Conservation (phyloP, 1,139 yeast species). For the Citeromyces siamensis region DNA sequence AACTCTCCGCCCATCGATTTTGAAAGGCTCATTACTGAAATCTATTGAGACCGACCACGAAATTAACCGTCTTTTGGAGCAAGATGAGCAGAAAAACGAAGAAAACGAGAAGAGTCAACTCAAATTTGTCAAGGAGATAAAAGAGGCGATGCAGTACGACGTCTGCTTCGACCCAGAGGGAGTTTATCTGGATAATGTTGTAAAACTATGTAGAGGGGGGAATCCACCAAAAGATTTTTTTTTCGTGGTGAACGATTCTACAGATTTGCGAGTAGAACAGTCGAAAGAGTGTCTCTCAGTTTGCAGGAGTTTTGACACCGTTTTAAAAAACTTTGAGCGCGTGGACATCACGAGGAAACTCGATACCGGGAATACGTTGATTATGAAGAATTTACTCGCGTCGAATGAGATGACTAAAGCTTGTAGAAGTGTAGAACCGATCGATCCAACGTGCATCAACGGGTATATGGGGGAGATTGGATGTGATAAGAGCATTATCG, state of each 20-base stretch:
- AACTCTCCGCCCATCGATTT: background rate
- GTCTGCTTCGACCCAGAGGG: background rate
- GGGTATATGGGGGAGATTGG: background rate
- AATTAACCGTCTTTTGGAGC: background rate
- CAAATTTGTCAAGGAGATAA: background rate
- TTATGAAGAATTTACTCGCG: background rate
- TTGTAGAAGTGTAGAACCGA: background rate
- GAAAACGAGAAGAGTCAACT: background rate
- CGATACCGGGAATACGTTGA: background rate
- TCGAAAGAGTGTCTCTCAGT: background rate
- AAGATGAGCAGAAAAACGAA: background rate
- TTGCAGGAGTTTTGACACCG: background rate
- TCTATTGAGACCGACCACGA: background rate
- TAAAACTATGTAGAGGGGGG: background rate
- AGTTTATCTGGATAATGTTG: background rate
- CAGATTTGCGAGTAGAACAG: background rate
- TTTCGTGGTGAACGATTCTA: background rate
- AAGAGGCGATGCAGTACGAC: background rate
- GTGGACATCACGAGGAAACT: background rate
- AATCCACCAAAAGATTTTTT: background rate
- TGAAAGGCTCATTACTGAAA: background rate
- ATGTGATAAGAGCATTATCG: background rate
- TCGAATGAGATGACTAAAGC: background rate
- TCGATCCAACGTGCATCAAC: background rate
- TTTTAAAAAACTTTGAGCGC: background rate